Base-by-base conservation (phyloP, 2,329 filamentous ascomycete genomes). In the Cordyceps militaris region DNA sequence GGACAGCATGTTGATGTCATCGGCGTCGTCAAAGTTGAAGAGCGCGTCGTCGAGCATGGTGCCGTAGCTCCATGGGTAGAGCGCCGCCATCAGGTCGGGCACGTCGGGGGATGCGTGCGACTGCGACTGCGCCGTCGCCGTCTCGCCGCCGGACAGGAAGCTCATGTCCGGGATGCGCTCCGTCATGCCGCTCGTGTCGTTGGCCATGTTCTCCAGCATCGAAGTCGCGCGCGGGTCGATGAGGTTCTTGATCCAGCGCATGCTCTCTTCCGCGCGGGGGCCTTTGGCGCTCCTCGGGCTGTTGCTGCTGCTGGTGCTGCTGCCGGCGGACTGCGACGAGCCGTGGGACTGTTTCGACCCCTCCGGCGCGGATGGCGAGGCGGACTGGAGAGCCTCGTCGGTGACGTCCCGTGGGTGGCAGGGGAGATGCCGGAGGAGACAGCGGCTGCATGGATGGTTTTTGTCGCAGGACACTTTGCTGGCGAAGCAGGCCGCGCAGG, bases 401-500 rank as follows among this genome's bases (percentile, higher is more conserved):
- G 7, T 14, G 11, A 44, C 26, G 1, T 40, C 26, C 10, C 59
- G 56, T 8, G 47, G 53, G 4, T 42, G 55, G 42, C 62, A 63
- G 7, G 49, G 19, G 1, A 66, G 5, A 4, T 59, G 55, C 3
- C 66, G 63, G 3, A 62, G 50, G 5, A 58, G 46, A 49, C 67
- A 69, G 24, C 68, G 60, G 3, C 60, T 54, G 50, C 68, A 70
- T 0, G 66, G 66, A 3, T 60, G 48, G 2, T 49, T 58, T 4
- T 61, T 65, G 50, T 69, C 65, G 56, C 67, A 70, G 19, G 65
- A 63, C 13, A 66, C 60, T 32, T 68, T 68, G 60, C 66, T 66
- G 26, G 60, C 62, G 52, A 65, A 68, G 54, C 68, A 70, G 2
- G 63, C 61, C 21, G 68, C 66, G 56, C 68, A 70, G 3, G 67